Evolutionary conservation across 1,139 yeast genomes (phyloP).

Genomic region (Debaryomycetaceae sp.): DNA sequence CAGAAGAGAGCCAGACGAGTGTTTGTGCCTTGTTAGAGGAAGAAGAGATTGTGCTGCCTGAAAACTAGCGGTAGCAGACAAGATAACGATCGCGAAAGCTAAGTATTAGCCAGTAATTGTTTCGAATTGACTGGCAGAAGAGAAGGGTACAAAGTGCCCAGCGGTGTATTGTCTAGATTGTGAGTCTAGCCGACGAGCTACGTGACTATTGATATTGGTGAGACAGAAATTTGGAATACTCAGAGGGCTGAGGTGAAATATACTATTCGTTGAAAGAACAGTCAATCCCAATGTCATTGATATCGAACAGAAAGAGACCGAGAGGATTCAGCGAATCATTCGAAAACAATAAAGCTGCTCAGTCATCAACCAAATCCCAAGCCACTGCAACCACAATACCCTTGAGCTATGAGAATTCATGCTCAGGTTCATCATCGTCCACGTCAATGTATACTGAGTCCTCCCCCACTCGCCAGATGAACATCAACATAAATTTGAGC

Average conservation of each 20-base stretch:
- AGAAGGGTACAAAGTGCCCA: neutral
- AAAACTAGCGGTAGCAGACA: neutral
- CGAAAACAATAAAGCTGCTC: conserved; percentile 15
- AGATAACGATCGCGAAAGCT: neutral
- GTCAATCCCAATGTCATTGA: conserved; percentile 30
- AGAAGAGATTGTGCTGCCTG: no score
- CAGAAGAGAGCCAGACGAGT: neutral
- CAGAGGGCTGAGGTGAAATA: no score
- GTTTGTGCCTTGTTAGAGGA: no score
- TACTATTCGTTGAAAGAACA: no score
- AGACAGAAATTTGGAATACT: neutral
- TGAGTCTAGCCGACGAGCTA: neutral
- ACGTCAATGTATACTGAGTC: conserved; percentile 7
- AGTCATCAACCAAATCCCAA: conserved; percentile 6
- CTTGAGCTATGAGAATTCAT: conserved; percentile 7
- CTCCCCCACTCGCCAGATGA: conserved; percentile 7
- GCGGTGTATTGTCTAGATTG: neutral
- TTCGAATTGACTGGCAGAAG: neutral
- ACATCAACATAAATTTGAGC: conserved; percentile 5
- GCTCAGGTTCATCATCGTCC: conserved; percentile 8
- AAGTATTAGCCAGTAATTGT: neutral
- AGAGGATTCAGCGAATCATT: conserved; percentile 46
- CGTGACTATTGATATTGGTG: neutral
- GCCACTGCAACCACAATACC: conserved; percentile 6
- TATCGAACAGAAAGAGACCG: conserved; percentile 45